Base-by-base conservation (phyloP, 352 stramenopile species). In the Phytophthora tubulina region DNA sequence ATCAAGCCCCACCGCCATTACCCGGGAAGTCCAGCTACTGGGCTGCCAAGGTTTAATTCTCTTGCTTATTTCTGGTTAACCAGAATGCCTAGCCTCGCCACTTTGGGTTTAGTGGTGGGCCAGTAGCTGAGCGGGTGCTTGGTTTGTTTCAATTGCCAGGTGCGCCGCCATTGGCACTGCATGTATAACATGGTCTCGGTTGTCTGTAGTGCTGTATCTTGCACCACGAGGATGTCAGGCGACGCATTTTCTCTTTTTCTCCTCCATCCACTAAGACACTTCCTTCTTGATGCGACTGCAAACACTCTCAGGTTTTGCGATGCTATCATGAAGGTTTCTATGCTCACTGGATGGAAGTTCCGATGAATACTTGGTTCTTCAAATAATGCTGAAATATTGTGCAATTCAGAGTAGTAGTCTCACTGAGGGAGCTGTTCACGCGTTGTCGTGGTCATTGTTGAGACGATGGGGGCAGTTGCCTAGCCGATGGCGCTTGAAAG, bases 1-100 rank as follows among this genome's bases (percentile, higher is more conserved):
- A 35, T 61, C 53, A 2, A 61, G 7, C 4, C 50, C 53, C 6
- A 61, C 11, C 2, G 53, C 53, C 38, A 61, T 61, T 4, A 61
- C 30, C 3, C 53, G 10, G 2, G 53, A 61, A 5, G 53, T 61
- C 38, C 53, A 51, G 6, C 13, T 38, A 4, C 15, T 9, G 31
- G 30, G 30, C 17, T 50, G 39, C 15, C 31, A 45, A 30, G 55
- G 55, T 4, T 30, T 49, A 15, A 13, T 30, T 10, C 14, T 27
- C n/a, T 32, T 30, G 13, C 42, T 30, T 30, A 30, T 4, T 49
- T 5, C 14, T 6, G 42, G 14, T 27, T 31, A 15, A 49, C 42
- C 6, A 49, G 9, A 30, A 49, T 53, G 6, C 9, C 4, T 36
- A 21, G 11, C n/a, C 10, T 31, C 27, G 30, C 48, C 2, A 14